Evolutionary conservation across 495 filamentous ascomycete genomes (phyloP).

Genomic region (Thermochaetoides thermophila): DNA sequence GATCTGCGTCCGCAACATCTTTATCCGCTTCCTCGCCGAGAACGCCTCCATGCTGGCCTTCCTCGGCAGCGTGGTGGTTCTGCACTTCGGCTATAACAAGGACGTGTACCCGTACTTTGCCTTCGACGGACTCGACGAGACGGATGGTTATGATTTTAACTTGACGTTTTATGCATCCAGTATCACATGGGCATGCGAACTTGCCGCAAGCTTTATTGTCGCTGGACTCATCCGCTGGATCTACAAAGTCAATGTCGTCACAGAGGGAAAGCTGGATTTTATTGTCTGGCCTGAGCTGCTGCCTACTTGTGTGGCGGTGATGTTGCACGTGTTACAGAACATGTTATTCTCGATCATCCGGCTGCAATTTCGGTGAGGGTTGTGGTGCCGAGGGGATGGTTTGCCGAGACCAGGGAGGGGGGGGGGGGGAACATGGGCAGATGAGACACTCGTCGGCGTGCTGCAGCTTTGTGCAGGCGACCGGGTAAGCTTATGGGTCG

Average conservation of each 20-base stretch:
- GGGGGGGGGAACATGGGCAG: background rate
- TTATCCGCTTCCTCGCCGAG: constrained; percentile 45
- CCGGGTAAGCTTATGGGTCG: too few relatives aligned
- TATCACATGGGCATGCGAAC: constrained; percentile 48
- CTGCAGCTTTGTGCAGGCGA: too few relatives aligned
- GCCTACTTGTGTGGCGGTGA: constrained; percentile 44
- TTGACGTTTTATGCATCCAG: constrained; percentile 44
- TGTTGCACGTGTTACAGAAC: constrained; percentile 50
- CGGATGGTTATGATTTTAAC: constrained; percentile 36
- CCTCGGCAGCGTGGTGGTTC: constrained; percentile 41
- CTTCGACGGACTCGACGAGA: constrained; percentile 30
- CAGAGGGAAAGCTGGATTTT: constrained; percentile 44
- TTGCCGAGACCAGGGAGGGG: background rate
- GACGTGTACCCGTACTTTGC: constrained; percentile 45
- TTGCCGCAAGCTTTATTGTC: constrained; percentile 41
- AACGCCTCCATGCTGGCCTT: constrained; percentile 52
- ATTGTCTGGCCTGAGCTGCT: constrained; percentile 46
- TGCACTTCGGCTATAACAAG: constrained; percentile 49
- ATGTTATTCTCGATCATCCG: constrained; percentile 52
- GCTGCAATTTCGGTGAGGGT: constrained; percentile 31
- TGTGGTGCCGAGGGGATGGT: constrained; percentile 12
- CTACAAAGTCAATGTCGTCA: constrained; percentile 41
- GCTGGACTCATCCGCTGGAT: constrained; percentile 36
- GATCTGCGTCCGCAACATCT: constrained; percentile 43
- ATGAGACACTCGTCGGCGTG: background rate